phyloP scores from a whole-genome alignment of 1,284 basidiomycete species.

The Neonothopanus nambi region DNA sequence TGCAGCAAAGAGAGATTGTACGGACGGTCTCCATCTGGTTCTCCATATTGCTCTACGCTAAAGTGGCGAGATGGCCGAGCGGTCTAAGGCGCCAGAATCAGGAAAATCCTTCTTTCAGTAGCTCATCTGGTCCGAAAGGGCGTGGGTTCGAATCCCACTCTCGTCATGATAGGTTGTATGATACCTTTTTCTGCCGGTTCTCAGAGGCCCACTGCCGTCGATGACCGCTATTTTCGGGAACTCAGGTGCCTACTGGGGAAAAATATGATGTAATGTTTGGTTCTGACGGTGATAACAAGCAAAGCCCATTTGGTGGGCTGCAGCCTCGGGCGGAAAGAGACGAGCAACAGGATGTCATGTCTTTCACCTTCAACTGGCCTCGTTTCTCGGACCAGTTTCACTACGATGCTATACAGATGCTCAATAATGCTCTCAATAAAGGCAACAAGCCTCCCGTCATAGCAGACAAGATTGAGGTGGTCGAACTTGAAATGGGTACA shows the following conservation, averaged over 20 bases:
- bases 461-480: conserved; percentile 95
- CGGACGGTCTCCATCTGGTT: too few relatives aligned
- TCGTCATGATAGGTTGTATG: too few relatives aligned
- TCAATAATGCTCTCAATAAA: conserved; percentile 95
- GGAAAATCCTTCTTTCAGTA: too few relatives aligned
- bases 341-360: conserved; percentile 57
- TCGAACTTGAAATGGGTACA: conserved; percentile 97
- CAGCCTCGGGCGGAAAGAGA: too few relatives aligned
- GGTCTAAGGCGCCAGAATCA: conserved; percentile 60
- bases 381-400: conserved; percentile 95
- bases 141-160: conserved; percentile 46
- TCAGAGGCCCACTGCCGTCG: too few relatives aligned
- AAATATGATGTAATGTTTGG: neutral
- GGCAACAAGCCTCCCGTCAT: conserved; percentile 98
- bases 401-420: conserved; percentile 90
- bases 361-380: conserved; percentile 97
- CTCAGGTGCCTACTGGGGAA: conserved; percentile 22
- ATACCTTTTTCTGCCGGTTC: too few relatives aligned
- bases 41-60: too few relatives aligned
- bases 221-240: too few relatives aligned
- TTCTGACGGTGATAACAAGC: neutral
- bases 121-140: conserved; percentile 35
- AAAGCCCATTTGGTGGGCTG: neutral
- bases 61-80: conserved; percentile 62
- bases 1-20: too few relatives aligned